These are phyloP conservation scores for Pythium phragmiticola DNA, from an alignment of 352 stramenopile species.

Conservation along the genomic window DNA sequence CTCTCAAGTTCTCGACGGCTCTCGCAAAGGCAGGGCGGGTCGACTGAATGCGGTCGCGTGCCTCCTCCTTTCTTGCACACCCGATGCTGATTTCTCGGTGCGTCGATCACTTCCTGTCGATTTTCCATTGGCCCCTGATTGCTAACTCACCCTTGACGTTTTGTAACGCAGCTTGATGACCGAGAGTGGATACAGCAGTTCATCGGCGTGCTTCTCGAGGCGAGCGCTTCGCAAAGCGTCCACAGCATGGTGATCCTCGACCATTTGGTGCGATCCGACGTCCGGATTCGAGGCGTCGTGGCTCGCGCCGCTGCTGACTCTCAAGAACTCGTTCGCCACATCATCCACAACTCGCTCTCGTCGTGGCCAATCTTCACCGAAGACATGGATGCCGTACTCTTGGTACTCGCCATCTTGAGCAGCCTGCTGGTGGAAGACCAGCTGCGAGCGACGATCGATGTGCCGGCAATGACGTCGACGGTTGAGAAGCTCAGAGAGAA, in stretches of 20 bases:
- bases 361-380: conserved; percentile 26
- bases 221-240: conserved; percentile 11
- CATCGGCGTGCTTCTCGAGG: conserved; percentile 15
- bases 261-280: conserved; percentile 9
- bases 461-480: background rate
- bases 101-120: background rate
- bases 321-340: conserved; percentile 13
- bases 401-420: conserved; percentile 18
- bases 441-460: conserved; percentile 6
- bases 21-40: conserved; percentile 4
- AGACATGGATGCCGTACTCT: conserved; percentile 25
- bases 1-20: conserved; percentile 3
- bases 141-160: background rate
- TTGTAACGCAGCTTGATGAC: conserved; percentile 13
- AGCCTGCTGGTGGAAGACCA: conserved; percentile 11
- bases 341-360: conserved; percentile 18
- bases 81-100: conserved; percentile 9
- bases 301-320: conserved; percentile 4
- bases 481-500: conserved; percentile 18
- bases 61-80: conserved; percentile 8
- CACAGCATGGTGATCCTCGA: conserved; percentile 22
- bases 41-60: conserved; percentile 18
- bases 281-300: conserved; percentile 5
- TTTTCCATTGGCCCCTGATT: background rate
- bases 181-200: conserved; percentile 18